Evolutionary conservation across 208 protist species (phyloP).

Genomic region (Porcisia hertigi): DNA sequence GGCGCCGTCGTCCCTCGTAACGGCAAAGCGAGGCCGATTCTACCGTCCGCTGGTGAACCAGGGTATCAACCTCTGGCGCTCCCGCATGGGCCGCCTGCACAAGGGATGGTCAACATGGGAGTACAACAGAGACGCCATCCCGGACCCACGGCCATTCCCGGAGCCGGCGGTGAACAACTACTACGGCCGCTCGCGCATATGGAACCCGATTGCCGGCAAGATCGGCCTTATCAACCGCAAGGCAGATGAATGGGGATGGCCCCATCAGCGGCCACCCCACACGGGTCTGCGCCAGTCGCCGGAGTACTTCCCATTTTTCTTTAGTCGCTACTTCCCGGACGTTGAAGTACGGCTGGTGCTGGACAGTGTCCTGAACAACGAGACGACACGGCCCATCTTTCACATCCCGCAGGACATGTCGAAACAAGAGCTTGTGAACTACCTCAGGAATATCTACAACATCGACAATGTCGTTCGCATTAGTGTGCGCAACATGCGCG

Average conservation of each 20-base stretch:
- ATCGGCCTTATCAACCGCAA: slow-evolving; percentile 81
- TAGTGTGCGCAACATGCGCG: slow-evolving; percentile 66
- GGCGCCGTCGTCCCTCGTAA: slow-evolving; percentile 8
- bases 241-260: slow-evolving; percentile 81
- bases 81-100: slow-evolving; percentile 79
- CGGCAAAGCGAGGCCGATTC: slow-evolving; percentile 55
- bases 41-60: slow-evolving; percentile 83
- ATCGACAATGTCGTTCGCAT: slow-evolving; percentile 85
- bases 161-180: slow-evolving; percentile 89
- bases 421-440: slow-evolving; percentile 82
- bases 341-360: slow-evolving; percentile 77
- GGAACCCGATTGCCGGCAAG: slow-evolving; percentile 87
- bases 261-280: slow-evolving; percentile 68
- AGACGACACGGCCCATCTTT: slow-evolving; percentile 80
- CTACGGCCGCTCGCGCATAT: slow-evolving; percentile 77
- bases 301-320: slow-evolving; percentile 84
- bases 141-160: slow-evolving; percentile 85
- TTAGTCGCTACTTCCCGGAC: slow-evolving; percentile 82
- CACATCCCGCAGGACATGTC: slow-evolving; percentile 87
- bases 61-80: slow-evolving; percentile 84
- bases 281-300: slow-evolving; percentile 76
- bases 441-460: slow-evolving; percentile 84
- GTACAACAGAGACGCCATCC: slow-evolving; percentile 60
- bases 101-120: slow-evolving; percentile 75
- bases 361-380: slow-evolving; percentile 89